Percentiles rank a stretch among this genome's conserved stretches.
Conservation (phyloP, 768 basidiomycete genomes). For the Arthromyces matolae region DNA sequence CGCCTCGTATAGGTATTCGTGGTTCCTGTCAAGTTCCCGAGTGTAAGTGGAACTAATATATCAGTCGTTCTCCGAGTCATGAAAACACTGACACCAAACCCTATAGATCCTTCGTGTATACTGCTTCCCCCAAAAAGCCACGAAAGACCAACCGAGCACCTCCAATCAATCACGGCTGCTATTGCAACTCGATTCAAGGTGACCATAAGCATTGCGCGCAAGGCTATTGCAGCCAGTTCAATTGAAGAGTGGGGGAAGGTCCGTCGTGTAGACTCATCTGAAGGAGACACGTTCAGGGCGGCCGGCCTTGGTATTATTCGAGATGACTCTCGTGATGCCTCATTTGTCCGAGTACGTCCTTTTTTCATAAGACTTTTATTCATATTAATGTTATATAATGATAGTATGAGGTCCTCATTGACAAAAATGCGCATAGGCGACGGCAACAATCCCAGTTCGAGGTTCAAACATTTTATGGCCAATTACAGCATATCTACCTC, state of each 20-base stretch:
- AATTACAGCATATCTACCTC: slow-evolving; percentile 25
- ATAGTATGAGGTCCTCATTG: slow-evolving; percentile 32
- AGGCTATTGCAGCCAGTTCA: too few species aligned
- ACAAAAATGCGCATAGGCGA: slow-evolving; percentile 19
- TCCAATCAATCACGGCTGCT: slow-evolving; percentile 13
- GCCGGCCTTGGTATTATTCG: slow-evolving; percentile 4
- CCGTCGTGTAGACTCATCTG: slow-evolving; percentile 20
- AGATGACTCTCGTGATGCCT: slow-evolving; percentile 28
- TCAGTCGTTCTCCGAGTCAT: too few species aligned
- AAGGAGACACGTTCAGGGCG: slow-evolving; percentile 27
- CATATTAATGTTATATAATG: background rate
- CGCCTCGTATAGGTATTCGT: background rate
- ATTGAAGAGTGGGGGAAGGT: slow-evolving; percentile 30
- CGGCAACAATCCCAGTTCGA: background rate
- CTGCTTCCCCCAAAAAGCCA: slow-evolving; percentile 17
- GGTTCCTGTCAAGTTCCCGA: background rate
- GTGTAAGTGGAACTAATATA: background rate
- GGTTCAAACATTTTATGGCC: slow-evolving; percentile 27
- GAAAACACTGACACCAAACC: too few species aligned
- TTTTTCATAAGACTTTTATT: background rate
- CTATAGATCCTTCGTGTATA: slow-evolving; percentile 25
- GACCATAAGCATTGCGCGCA: background rate
- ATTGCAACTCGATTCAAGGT: background rate
- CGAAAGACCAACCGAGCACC: slow-evolving; percentile 6
- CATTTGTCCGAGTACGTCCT: slow-evolving; percentile 29